Evolutionary conservation across 805 yeast genomes (phyloP), one percentile per base, ranked within the genome.

Genomic region (Ogataea paradorogensis): DNA sequence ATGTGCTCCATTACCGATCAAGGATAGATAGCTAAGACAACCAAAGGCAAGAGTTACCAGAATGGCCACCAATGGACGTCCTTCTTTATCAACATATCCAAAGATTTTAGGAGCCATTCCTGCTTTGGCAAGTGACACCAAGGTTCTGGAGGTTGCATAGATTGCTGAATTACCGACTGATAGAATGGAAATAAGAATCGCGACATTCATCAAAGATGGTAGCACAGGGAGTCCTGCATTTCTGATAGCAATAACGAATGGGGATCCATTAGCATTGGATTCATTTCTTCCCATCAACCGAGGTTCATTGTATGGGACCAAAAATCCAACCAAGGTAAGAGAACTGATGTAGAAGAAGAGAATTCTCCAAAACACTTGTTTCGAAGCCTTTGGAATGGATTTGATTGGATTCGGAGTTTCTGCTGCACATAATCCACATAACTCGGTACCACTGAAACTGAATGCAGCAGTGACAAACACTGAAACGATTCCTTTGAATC

Each of bases 331-430:
- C 38, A 75, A 45, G 7, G 68, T 58, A 38, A 73, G 54, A n/a
- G 73, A 64, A 22, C 69, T 58, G 32, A 74, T 52, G 53, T 73
- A 75, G 50, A 73, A 73, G 13, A 73, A 53, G 9, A 70, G 56
- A 27, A 74, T 67, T 66, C 79, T 70, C 79, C 79, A 75, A 41
- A 75, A 73, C 3, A 73, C 78, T 55, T 74, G 79, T 47, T 73
- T 74, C 7, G 76, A 71, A 16, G 80, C 80, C 29, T 49, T 65
- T 31, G 81, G 80, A 28, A 74, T 59, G 13, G 72, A 54, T 46
- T 65, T 69, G 55, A 73, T 56, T 42, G 79, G 78, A 40, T 70
- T 63, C 14, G 58, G 57, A 9, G 78, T 61, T 51, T 74, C 80
- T 24, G 75, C 71, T 32, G 73, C 69, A 16, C 80, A 73, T 28